phyloP scores from a whole-genome alignment of 1,139 yeast genomes.

The Hyphopichia burtonii region DNA sequence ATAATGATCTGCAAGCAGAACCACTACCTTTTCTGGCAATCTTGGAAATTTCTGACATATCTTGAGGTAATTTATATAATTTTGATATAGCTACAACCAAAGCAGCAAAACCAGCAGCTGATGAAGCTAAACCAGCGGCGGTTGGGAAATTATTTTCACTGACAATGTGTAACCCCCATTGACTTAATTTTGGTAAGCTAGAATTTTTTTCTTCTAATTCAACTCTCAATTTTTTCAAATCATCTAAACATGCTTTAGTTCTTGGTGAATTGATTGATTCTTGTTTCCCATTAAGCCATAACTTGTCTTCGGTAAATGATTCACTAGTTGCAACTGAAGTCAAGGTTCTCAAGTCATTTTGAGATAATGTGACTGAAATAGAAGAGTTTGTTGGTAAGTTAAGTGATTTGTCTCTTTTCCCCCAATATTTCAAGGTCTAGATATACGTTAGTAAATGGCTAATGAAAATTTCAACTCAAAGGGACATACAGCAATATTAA shows the following conservation, averaged over 20 bases:
- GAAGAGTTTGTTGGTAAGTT: constrained; percentile 95
- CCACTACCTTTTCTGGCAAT: constrained; percentile 98
- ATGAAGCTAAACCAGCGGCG: constrained; percentile 97
- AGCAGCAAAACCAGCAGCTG: constrained; percentile 99
- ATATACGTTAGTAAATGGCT: neutral
- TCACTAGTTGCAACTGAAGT: constrained; percentile 80
- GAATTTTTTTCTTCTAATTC: constrained; percentile 51
- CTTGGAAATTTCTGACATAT: constrained; percentile 79
- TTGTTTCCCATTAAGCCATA: constrained; percentile 79
- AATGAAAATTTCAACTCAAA: neutral
- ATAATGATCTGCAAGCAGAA: constrained; percentile 93
- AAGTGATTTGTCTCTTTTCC: constrained; percentile 83
- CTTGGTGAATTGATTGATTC: constrained; percentile 68
- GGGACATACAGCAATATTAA: constrained; percentile 81
- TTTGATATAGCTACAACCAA: constrained; percentile 83
- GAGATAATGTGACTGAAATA: constrained; percentile 89
- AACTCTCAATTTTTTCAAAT: constrained; percentile 65
- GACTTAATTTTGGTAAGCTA: constrained; percentile 58
- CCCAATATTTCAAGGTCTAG: constrained; percentile 95
- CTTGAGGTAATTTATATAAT: constrained; percentile 76
- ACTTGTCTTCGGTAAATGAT: constrained; percentile 57
- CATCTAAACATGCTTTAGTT: constrained; percentile 76
- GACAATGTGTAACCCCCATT: constrained; percentile 72
- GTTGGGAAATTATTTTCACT: constrained; percentile 98
- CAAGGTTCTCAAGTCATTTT: constrained; percentile 83